These are phyloP conservation scores for Leishmania braziliensis DNA, from an alignment of 208 protist genomes.

Conservation along the genomic window DNA sequence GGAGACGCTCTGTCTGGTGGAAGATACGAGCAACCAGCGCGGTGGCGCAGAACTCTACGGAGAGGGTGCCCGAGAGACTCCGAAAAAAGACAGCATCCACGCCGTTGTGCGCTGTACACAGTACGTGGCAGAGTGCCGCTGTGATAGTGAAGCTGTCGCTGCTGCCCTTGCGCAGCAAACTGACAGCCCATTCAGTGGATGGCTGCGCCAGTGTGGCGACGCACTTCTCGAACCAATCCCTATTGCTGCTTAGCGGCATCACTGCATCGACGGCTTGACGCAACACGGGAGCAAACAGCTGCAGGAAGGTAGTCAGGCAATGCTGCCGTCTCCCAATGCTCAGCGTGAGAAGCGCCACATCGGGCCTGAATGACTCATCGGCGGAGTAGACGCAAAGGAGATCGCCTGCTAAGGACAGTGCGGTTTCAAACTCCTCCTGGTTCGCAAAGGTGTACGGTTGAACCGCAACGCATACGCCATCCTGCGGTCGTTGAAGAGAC, in stretches of 20 bases:
- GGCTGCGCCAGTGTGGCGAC: constrained; percentile 12
- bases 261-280: constrained; percentile 24
- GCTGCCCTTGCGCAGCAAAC: neutral
- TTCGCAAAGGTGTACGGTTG: constrained; percentile 35
- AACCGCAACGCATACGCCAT: constrained; percentile 31
- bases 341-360: constrained; percentile 54
- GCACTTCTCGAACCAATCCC: constrained; percentile 42
- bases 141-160: constrained; percentile 8
- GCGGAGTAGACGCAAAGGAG: constrained; percentile 55
- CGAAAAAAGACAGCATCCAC: constrained; percentile 20
- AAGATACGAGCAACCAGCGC: constrained; percentile 41
- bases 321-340: constrained; percentile 48
- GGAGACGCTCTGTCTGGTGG: constrained; percentile 50
- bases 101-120: constrained; percentile 10
- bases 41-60: constrained; percentile 38
- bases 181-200: constrained; percentile 1
- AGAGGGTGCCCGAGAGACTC: constrained; percentile 9
- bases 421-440: constrained; percentile 54
- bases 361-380: constrained; percentile 36
- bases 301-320: constrained; percentile 47
- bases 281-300: constrained; percentile 55
- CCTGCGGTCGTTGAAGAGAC: constrained; percentile 5
- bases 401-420: constrained; percentile 68
- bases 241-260: constrained; percentile 46
- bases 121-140: constrained; percentile 23